Base-by-base conservation (phyloP, 148 eudicot species). In the Silene uniflora region DNA sequence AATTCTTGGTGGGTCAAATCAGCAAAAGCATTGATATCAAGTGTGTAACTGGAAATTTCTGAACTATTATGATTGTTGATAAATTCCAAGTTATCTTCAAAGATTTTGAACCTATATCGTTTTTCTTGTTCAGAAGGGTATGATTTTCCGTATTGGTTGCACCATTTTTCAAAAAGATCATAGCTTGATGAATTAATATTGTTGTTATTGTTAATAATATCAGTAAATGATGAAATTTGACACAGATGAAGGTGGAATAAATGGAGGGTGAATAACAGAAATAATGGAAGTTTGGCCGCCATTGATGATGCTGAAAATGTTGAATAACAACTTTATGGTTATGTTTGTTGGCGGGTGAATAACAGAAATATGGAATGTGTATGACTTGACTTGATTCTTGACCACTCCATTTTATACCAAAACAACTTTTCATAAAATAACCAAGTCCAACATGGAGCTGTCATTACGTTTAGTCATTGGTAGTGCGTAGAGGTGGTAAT, bases 1-100 rank as follows among this genome's bases (percentile, higher is more conserved):
- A 93, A 93, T 76, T 93, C 99, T 46, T 88, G 87, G 81, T 84
- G 92, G 80, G 98, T 91, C 39, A 92, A 86, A 86, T 96, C 99
- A 75, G 99, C 93, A 80, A 82, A 96, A 69, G 84, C 86, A 76
- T 96, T 96, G 22, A 88, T 83, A 21, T 77, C 81, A 18, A 92
- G 98, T 67, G 86, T 79, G 78, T 86, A 91, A 67, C 83, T 78
- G 68, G 83, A 86, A 83, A 86, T 86, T 5, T 70, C 72, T 32
- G 73, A 54, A 9, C 29, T 73, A 19, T 95, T 89, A 76, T 96
- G 98, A 14, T 73, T 56, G 9, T 76, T 77, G 62, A 89, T 78
- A 62, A 81, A 88, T 11, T 73, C 90, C 67, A 86, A 75, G 79
- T 96, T 96, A 23, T 92, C 88, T 67, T 88, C 81, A 69, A 96